These are phyloP conservation scores for Scheffersomyces coipomensis DNA, from an alignment of 805 yeast genomes.

Conservation along the genomic window DNA sequence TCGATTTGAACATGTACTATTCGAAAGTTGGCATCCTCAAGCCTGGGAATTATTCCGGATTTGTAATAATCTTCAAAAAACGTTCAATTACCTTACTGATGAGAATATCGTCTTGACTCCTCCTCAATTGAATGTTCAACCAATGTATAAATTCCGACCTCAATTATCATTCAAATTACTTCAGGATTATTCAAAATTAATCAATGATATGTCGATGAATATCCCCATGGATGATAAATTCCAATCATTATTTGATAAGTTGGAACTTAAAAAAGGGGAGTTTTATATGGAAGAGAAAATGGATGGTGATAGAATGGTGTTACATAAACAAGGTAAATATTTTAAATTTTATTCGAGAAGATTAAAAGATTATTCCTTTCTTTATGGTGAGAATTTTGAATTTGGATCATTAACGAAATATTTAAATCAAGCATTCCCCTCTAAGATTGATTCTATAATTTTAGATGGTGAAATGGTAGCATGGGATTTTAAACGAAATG, in stretches of 20 bases:
- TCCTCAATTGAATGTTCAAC: constrained; percentile 39
- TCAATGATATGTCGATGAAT: constrained; percentile 39
- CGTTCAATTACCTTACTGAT: constrained; percentile 56
- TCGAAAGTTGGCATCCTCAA: constrained; percentile 75
- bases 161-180: constrained; percentile 63
- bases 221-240: constrained; percentile 21
- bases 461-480: constrained; percentile 95
- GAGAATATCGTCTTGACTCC: constrained; percentile 43
- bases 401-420: constrained; percentile 57
- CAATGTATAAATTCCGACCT: constrained; percentile 66
- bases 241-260: constrained; percentile 12
- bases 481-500: constrained; percentile 59
- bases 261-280: constrained; percentile 14
- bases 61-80: constrained; percentile 60
- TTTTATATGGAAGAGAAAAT: constrained; percentile 86
- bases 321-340: constrained; percentile 55
- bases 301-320: constrained; percentile 87
- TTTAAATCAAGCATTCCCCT: constrained; percentile 40
- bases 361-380: constrained; percentile 68
- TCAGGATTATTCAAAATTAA: constrained; percentile 43
- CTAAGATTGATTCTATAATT: constrained; percentile 38
- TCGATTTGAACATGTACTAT: constrained; percentile 56
- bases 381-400: constrained; percentile 57
- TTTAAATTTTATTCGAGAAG: constrained; percentile 62
- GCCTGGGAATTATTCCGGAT: constrained; percentile 63